Evolutionary conservation across 768 basidiomycete species (phyloP).

Genomic region (Lactarius sanguifluus): DNA sequence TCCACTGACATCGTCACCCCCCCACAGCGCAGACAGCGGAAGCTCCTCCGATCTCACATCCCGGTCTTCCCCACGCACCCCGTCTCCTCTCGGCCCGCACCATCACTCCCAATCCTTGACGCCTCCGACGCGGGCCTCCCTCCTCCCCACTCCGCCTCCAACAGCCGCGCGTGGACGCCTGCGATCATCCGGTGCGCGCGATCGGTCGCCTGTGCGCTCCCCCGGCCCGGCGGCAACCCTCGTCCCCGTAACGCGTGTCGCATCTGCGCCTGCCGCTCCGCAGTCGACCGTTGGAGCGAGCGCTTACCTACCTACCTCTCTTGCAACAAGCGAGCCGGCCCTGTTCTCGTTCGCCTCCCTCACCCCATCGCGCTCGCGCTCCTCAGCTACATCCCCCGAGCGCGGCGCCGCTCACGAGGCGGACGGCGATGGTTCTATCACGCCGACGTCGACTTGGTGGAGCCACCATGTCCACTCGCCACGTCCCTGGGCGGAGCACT

Average conservation of each 20-base stretch:
- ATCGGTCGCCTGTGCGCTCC: constrained; percentile 9
- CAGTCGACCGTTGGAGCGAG: neutral
- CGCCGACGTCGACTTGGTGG: constrained; percentile 33
- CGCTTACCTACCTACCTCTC: constrained; percentile 21
- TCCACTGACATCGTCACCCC: neutral
- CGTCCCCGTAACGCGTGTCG: constrained; percentile 20
- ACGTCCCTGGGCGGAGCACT: constrained; percentile 33
- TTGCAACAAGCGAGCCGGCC: neutral
- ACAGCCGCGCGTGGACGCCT: neutral
- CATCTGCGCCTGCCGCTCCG: constrained; percentile 13
- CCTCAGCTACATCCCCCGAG: constrained; percentile 8
- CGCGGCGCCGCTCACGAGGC: constrained; percentile 14
- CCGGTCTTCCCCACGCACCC: constrained; percentile 6
- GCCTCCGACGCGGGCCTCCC: constrained; percentile 1
- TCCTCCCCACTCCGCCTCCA: constrained; percentile 14
- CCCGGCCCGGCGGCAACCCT: neutral
- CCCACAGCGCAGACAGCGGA: neutral
- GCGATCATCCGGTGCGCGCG: constrained; percentile 7
- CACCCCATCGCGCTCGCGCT: constrained; percentile 15
- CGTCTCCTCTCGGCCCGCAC: constrained; percentile 22
- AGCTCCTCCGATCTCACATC: neutral
- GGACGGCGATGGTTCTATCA: constrained; percentile 13
- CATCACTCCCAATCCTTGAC: constrained; percentile 10
- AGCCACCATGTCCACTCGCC: constrained; percentile 22
- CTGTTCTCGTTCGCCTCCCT: constrained; percentile 24